phyloP scores from a whole-genome alignment of 257 asterid species.

The Nicotiana tabacum region DNA sequence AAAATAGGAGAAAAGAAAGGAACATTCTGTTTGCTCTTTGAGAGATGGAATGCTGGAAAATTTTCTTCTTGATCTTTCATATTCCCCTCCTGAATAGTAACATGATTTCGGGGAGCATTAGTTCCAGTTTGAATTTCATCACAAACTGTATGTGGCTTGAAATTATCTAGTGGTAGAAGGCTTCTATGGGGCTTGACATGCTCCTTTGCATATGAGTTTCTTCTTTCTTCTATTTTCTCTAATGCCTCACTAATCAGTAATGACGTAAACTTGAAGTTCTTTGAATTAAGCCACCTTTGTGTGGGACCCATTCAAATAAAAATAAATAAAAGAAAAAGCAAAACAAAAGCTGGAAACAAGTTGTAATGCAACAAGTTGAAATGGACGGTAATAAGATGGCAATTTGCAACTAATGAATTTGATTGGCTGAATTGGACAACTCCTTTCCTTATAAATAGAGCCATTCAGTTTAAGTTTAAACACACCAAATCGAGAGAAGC shows the following conservation, averaged over 20 bases:
- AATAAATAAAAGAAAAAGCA: too few relatives aligned
- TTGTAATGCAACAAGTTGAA: too few relatives aligned
- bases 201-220: neutral
- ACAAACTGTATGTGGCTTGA: neutral
- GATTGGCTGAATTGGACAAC: too few relatives aligned
- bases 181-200: neutral
- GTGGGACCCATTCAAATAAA: too few relatives aligned
- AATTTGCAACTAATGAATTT: too few relatives aligned
- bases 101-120: neutral
- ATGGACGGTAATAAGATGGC: too few relatives aligned
- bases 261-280: neutral
- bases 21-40: neutral
- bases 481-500: too few relatives aligned
- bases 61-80: neutral
- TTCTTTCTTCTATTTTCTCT: neutral
- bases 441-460: too few relatives aligned
- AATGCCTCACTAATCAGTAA: neutral
- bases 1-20: neutral
- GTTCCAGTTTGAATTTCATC: neutral
- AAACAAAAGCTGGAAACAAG: too few relatives aligned
- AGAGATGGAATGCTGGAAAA: neutral
- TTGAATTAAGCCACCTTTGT: neutral
- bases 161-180: neutral
- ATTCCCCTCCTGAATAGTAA: neutral
- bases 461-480: too few relatives aligned